Percentiles rank a stretch among this genome's conserved stretches.
These are phyloP conservation scores for Penicillium psychrosexuale DNA, from an alignment of 2,329 filamentous ascomycete species.

Conservation along the genomic window DNA sequence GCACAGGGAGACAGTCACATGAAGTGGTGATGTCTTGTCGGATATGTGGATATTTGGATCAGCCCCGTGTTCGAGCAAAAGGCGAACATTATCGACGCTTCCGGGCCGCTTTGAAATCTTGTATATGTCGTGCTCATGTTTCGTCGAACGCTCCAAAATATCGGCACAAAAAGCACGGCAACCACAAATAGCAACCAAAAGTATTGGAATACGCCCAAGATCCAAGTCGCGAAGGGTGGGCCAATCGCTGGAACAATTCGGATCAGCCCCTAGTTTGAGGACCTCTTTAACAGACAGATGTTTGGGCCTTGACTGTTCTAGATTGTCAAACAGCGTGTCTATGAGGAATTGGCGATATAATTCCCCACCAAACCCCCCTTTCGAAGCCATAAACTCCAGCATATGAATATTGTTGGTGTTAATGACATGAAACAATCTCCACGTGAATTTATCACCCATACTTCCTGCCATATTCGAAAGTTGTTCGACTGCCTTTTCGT, in stretches of 20 bases:
- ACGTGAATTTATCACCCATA: not conserved
- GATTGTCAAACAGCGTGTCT: not conserved
- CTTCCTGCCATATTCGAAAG: not conserved
- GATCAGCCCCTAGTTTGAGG: not conserved
- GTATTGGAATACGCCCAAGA: not conserved
- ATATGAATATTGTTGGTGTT: not conserved
- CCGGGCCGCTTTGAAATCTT: not conserved
- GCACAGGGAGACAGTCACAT: not conserved
- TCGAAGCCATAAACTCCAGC: constrained; percentile 55
- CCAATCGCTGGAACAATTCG: not conserved
- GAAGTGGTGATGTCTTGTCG: not conserved
- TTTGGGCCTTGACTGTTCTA: not conserved
- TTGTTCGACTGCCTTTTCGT: not conserved
- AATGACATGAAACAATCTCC: not conserved
- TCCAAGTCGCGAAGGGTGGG: accelerated
- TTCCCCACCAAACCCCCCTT: constrained; percentile 56
- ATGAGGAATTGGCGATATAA: not conserved
- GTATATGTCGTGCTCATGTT: not conserved
- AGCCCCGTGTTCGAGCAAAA: not conserved
- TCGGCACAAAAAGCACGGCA: not conserved
- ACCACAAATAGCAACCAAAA: not conserved
- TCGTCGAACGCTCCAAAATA: not conserved
- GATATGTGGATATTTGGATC: not conserved
- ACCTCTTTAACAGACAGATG: not conserved
- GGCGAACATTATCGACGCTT: not conserved